Evolutionary conservation across 805 yeast species (phyloP).

Genomic region (Kuraishia ogatae): DNA sequence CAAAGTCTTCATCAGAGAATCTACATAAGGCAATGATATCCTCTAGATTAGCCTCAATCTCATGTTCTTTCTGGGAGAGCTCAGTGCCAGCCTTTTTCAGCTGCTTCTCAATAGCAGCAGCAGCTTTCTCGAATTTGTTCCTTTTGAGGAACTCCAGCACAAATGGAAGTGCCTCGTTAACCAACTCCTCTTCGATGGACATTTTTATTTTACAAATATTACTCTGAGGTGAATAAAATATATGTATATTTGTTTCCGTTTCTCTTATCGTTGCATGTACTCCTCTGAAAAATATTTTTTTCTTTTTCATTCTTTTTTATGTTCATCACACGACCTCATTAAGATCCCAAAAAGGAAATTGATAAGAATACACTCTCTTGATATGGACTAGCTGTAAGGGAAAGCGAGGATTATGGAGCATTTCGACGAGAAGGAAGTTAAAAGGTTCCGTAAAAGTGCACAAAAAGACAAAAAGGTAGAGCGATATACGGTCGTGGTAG

Average conservation of each 20-base stretch:
- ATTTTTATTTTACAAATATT: not conserved
- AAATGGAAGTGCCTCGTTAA: not conserved
- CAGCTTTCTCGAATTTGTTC: conserved; percentile 2
- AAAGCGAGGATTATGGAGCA: too few species aligned
- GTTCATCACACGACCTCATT: not conserved
- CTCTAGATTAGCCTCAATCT: not conserved
- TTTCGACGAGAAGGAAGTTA: too few species aligned
- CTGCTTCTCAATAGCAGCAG: conserved; percentile 8
- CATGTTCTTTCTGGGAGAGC: conserved; percentile 6
- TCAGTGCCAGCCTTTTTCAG: conserved; percentile 7
- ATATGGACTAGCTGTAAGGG: not conserved
- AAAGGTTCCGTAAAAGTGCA: too few species aligned
- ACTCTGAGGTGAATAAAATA: too few species aligned
- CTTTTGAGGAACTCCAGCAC: not conserved
- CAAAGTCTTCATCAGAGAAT: conserved; percentile 4
- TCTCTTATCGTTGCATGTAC: not conserved
- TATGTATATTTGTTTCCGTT: too few species aligned
- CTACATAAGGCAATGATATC: not conserved
- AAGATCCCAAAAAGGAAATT: not conserved
- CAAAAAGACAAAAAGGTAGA: too few species aligned
- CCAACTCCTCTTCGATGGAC: not conserved
- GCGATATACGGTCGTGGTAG: not conserved
- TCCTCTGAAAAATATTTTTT: not conserved
- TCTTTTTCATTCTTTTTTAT: not conserved
- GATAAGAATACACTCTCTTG: not conserved